These are phyloP conservation scores for Cytospora piceae DNA, from an alignment of 2,329 filamentous ascomycete species.

Conservation along the genomic window DNA sequence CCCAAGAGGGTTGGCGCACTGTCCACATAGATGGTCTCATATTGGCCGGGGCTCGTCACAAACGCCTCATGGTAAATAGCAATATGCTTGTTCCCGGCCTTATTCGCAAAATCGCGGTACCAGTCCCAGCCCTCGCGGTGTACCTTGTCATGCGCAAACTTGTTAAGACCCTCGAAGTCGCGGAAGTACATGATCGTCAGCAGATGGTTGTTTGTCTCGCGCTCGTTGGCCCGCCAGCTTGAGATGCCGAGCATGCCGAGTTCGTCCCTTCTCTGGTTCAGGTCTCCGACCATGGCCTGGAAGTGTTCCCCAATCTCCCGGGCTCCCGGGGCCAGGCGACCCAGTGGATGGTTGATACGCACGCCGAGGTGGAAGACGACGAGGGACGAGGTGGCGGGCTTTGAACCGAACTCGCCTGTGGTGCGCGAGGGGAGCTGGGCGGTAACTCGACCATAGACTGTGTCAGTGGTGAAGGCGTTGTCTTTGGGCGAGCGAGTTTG, in stretches of 20 bases:
- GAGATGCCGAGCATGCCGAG: conserved; percentile 48
- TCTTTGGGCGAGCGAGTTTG: conserved; percentile 12
- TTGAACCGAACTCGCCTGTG: conserved; percentile 8
- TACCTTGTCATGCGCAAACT: conserved; percentile 53
- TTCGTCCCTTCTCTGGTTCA: conserved; percentile 44
- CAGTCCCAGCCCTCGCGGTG: conserved; percentile 57
- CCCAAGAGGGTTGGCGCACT: conserved; percentile 45
- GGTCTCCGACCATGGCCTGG: conserved; percentile 41
- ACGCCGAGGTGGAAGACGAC: conserved; percentile 51
- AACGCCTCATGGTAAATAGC: conserved; percentile 61
- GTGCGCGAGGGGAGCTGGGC: conserved; percentile 27
- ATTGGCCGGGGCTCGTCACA: conserved; percentile 46
- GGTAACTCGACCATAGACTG: conserved; percentile 22
- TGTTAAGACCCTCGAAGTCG: conserved; percentile 51
- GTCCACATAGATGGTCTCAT: conserved; percentile 57
- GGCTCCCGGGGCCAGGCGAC: conserved; percentile 50
- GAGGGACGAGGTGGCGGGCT: conserved; percentile 38
- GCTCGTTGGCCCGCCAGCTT: conserved; percentile 35
- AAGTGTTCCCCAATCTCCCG: conserved; percentile 46
- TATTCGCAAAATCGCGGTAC: conserved; percentile 41
- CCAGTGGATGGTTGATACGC: conserved; percentile 54
- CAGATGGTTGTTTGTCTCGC: conserved; percentile 44
- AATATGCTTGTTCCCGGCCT: conserved; percentile 44
- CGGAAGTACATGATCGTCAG: conserved; percentile 56
- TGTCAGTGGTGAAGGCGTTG: conserved; percentile 22